Base-by-base conservation (phyloP, 805 yeast genomes). In the Yarrowia osloensis region DNA sequence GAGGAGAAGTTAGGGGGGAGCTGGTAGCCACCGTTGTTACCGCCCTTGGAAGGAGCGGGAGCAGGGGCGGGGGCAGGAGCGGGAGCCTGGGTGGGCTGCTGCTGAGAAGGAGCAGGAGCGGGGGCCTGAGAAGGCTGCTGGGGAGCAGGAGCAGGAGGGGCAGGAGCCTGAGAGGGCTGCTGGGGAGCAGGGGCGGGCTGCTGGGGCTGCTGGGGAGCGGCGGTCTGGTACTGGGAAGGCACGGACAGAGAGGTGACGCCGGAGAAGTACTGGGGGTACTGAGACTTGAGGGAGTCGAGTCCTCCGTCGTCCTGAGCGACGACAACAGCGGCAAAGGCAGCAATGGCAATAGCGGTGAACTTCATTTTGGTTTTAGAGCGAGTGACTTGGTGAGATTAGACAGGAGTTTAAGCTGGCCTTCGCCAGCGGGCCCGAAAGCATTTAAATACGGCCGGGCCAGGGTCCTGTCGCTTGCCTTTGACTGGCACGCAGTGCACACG, bases 281-380 rank as follows among this genome's bases (percentile, higher is more conserved):
- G 61, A 33, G 61, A 35, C 61, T 54, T 54, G 61, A 54, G 61
- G 61, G 61, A 15, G 33, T 54, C 61, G 44, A 54, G 61, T 54
- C 61, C 61, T 35, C 61, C 61, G 61, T 54, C 61, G 61, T 54
- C 61, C 61, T 54, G 61, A n/a, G 61, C 61, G 44, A 35, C 44
- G 61, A 24, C 61, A 24, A 54, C 44, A 15, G 61, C 61, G 31
- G 61, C 61, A 22, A 54, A 22, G 31, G 61, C 61, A 17, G 61
- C 61, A 54, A 54, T 54, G 61, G 61, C 61, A 37, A 54, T 44
- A n/a, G 61, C 61, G 61, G 61, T 54, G 61, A 54, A 54, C 61
- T 54, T 54, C 61, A 54, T 54, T 35, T 22, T 35, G 39, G 61
- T 6, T 35, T 13, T 31, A 17, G 40, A 52, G 44, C 61, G 61